Evolutionary conservation across 176 grass and related monocot species (phyloP), one percentile per base, ranked within the genome.

Genomic region (Themeda triandra): DNA sequence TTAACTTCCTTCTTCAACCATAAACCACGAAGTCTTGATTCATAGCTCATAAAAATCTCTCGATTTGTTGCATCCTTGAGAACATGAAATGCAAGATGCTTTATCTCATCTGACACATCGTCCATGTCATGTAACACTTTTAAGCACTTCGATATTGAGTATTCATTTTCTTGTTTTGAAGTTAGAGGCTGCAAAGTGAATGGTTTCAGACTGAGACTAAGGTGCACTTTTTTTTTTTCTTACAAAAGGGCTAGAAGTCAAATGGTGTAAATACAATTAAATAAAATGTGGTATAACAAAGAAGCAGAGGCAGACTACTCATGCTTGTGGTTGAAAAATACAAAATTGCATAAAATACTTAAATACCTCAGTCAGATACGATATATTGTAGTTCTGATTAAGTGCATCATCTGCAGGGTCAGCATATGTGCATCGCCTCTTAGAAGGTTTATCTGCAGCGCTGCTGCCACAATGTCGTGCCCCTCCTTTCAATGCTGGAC

Each of bases 401-500:
- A 93, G 86, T 69, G 88, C 25, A n/a, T 86, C 88, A 49, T 87
- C 77, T 35, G 79, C 87, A 87, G 83, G 88, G 40, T 79, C 88
- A 87, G 88, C 85, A 76, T 91, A 67, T 75, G 82, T 87, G 73
- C 90, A 94, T n/a, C 70, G 78, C 53, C 92, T 91, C 78, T 94
- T 94, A 73, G 88, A 77, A 3, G 82, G 79, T 31, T 74, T 68
- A 44, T 83, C 85, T 53, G 56, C 78, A 33, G 75, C 73, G 25
- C 69, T 13, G 30, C 75, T 71, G 53, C 83, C 86, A 37, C 56
- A 42, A 78, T 71, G 68, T 56, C 85, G 74, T 68, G 86, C 78
- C 54, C 71, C 75, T 71, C 33, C 18, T 85, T 93, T 88, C 23
- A 94, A 78, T 49, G 62, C 87, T 71, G 92, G 88, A 78, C 88